Percentiles rank a stretch among this genome's conserved stretches.
Conservation (phyloP, 2,329 filamentous ascomycete species). For the Aspergillus pseudonomiae region DNA sequence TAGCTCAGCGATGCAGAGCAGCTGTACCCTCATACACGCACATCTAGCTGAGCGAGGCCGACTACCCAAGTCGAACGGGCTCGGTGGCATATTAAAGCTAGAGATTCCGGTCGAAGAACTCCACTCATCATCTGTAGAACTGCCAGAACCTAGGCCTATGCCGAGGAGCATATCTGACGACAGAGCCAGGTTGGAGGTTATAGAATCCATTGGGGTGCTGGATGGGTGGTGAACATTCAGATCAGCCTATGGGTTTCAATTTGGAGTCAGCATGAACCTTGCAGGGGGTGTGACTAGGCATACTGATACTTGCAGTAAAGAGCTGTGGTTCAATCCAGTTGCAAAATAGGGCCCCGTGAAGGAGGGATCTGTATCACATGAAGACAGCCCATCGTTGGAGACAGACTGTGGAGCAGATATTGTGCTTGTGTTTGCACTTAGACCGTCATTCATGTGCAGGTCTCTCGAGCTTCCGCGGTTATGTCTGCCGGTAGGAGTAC, state of each 20-base stretch:
- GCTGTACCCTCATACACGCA: background rate
- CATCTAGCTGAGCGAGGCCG: background rate
- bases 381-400: background rate
- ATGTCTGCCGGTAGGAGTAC: background rate
- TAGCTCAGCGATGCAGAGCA: slow-evolving; percentile 4
- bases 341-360: background rate
- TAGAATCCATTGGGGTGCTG: background rate
- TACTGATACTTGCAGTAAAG: background rate
- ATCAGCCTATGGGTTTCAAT: background rate
- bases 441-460: background rate
- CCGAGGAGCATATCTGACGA: background rate
- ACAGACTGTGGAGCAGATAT: background rate
- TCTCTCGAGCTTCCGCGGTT: background rate
- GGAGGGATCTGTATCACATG: background rate
- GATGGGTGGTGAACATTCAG: background rate
- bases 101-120: background rate
- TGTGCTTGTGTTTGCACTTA: background rate
- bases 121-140: slow-evolving; percentile 2
- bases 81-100: background rate
- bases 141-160: background rate
- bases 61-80: background rate
- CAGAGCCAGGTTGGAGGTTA: background rate
- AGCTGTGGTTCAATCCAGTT: background rate
- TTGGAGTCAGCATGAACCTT: background rate
- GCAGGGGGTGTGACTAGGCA: background rate